Base-by-base conservation (phyloP, 257 asterid species). In the Avicennia marina region DNA sequence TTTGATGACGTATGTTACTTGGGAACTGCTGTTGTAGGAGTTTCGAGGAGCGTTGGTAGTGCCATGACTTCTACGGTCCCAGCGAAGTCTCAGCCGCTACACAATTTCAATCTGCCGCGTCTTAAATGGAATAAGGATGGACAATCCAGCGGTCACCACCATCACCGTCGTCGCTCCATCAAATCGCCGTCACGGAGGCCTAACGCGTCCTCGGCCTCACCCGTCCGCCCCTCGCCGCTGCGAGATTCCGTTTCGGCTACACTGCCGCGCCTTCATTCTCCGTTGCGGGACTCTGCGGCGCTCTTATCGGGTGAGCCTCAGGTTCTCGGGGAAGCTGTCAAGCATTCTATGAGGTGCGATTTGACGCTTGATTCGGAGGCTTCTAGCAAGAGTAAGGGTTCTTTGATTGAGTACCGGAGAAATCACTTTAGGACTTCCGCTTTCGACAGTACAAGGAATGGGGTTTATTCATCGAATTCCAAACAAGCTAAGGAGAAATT, bases 51-150 rank as follows among this genome's bases (percentile, higher is more conserved):
- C 58, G 58, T 56, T 41, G 61, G 24, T 24, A 13, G 60, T 63
- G 65, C 58, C 39, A 77, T 73, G 80, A 71, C 77, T 13, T 77
- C 83, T 36, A 72, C 82, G 4, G 83, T 56, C 15, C 90, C 94
- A 36, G 81, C 81, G n/a, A 85, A 85, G 69, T 78, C 94, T 43
- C 85, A 77, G 74, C 81, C 85, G 69, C 83, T 84, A 15, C 90
- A 81, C 69, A 81, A 78, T 68, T 84, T 85, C 42, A 67, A 74
- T 22, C 77, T 81, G 34, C 80, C 85, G 53, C 82, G 71, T 61
- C 74, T 85, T 60, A 74, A 74, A 44, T 85, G 94, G 94, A 85
- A 73, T 59, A 84, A 79, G 82, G 78, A 77, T 62, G 68, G 74
- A 11, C 69, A 64, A 45, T 56, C 84, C 56, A 43, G 52, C 63